phyloP scores from a whole-genome alignment of 1,284 basidiomycete genomes.

The Naganishia sp. region DNA sequence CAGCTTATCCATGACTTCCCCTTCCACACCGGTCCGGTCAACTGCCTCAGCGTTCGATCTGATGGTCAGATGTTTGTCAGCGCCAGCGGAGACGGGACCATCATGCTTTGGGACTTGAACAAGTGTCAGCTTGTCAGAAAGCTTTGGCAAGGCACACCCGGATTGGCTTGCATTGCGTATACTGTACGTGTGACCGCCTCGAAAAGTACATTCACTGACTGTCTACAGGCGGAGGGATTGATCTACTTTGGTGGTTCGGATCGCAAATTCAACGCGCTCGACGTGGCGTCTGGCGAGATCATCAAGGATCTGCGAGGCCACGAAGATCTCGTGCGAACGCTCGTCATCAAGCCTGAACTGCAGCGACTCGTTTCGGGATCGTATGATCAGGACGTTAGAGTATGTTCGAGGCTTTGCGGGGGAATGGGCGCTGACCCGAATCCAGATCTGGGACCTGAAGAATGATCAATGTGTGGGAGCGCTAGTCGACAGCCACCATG shows the following conservation, averaged over 20 bases:
- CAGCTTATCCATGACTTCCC: conserved; percentile 11
- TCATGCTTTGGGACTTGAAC: conserved; percentile 28
- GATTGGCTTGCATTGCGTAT: conserved; percentile 20
- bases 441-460: conserved; percentile 20
- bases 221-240: conserved; percentile 19
- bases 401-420: neutral
- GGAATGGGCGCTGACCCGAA: neutral
- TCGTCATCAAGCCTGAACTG: conserved; percentile 22
- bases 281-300: conserved; percentile 9
- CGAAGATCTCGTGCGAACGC: conserved; percentile 20
- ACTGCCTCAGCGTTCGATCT: conserved; percentile 27
- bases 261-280: conserved; percentile 18
- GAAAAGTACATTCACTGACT: neutral
- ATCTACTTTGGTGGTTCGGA: conserved; percentile 25
- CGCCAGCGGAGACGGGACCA: conserved; percentile 22
- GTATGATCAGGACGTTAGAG: conserved; percentile 27
- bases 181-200: neutral
- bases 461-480: conserved; percentile 6
- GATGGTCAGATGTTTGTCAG: conserved; percentile 24
- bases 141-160: conserved; percentile 8
- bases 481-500: conserved; percentile 9
- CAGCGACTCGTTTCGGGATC: conserved; percentile 24
- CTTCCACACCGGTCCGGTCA: conserved; percentile 29
- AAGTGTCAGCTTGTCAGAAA: conserved; percentile 20
- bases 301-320: conserved; percentile 13